Evolutionary conservation across 108 stramenopile genomes (phyloP).

Genomic region (Conticribra guillardii): DNA sequence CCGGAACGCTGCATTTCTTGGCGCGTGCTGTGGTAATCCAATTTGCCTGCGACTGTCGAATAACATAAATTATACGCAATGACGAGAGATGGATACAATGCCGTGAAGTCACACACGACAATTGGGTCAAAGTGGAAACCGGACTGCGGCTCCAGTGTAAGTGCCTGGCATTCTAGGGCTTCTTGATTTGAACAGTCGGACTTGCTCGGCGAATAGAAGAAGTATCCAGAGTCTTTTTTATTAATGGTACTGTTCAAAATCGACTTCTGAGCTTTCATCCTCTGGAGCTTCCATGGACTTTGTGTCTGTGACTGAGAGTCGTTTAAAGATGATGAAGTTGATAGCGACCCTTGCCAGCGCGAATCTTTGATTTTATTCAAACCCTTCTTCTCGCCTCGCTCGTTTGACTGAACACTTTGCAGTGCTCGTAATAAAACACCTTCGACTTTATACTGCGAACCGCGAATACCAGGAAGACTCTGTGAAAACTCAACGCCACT

Average conservation of each 20-base stretch:
- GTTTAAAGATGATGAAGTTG: constrained; percentile 31
- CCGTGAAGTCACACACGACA: constrained; percentile 96
- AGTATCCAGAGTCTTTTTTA: constrained; percentile 56
- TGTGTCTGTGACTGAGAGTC: constrained; percentile 60
- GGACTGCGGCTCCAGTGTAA: constrained; percentile 90
- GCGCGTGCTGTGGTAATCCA: constrained; percentile 87
- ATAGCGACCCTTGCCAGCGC: constrained; percentile 19
- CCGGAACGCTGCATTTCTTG: constrained; percentile 62
- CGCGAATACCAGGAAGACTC: constrained; percentile 85
- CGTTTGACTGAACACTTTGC: constrained; percentile 80
- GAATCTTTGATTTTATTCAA: constrained; percentile 7
- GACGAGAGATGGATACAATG: constrained; percentile 96
- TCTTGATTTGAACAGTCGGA: constrained; percentile 82
- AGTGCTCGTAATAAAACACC: constrained; percentile 84
- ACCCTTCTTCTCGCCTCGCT: constrained; percentile 80
- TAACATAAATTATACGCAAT: constrained; percentile 99
- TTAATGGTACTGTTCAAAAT: not conserved
- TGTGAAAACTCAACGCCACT: constrained; percentile 91
- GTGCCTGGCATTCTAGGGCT: constrained; percentile 86
- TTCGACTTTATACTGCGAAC: constrained; percentile 86
- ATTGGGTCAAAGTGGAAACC: constrained; percentile 94
- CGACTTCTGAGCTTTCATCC: constrained; percentile 12
- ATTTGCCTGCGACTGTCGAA: constrained; percentile 84
- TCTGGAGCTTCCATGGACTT: constrained; percentile 79
- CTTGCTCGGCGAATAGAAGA: constrained; percentile 86